Evolutionary conservation across 2,329 filamentous ascomycete species (phyloP).

Genomic region (Colletotrichum neosansevieriae): DNA sequence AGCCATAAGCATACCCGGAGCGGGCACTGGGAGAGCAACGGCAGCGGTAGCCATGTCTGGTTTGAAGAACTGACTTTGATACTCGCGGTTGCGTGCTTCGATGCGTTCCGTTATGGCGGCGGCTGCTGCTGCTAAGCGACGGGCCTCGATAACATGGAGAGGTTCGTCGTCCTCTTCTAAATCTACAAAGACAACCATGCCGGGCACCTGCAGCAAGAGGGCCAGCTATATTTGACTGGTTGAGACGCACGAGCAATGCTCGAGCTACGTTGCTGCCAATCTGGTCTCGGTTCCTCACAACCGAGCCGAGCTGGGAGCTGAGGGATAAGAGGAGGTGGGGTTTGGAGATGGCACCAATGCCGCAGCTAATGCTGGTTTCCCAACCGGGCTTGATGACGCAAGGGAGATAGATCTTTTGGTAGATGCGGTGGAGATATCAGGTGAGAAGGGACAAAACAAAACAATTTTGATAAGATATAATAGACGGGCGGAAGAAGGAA

Average conservation of each 20-base stretch:
- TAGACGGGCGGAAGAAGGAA: not conserved
- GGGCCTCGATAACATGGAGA: slow-evolving; percentile 31
- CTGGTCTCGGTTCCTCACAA: slow-evolving; percentile 29
- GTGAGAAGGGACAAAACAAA: not conserved
- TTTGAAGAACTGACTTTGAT: slow-evolving; percentile 5
- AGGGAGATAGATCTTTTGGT: slow-evolving; percentile 27
- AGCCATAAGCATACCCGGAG: slow-evolving; percentile 1
- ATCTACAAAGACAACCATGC: slow-evolving; percentile 44
- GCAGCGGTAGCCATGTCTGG: slow-evolving; percentile 5
- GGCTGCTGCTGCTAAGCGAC: slow-evolving; percentile 30
- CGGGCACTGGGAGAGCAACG: not conserved
- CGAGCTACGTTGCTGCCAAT: slow-evolving; percentile 30
- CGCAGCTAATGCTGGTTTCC: slow-evolving; percentile 29
- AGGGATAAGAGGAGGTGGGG: slow-evolving; percentile 30
- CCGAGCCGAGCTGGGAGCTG: slow-evolving; percentile 34
- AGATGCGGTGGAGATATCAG: slow-evolving; percentile 23
- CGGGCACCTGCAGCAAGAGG: slow-evolving; percentile 3
- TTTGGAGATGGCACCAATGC: slow-evolving; percentile 36
- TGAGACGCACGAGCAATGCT: slow-evolving; percentile 19
- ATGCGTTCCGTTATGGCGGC: slow-evolving; percentile 31
- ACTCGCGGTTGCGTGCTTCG: slow-evolving; percentile 25
- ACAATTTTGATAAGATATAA: not conserved
- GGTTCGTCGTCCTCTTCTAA: slow-evolving; percentile 42
- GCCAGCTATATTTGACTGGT: slow-evolving; percentile 22
- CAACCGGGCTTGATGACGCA: slow-evolving; percentile 32